A percentile compares a stretch with the other conserved stretches of the same genome.
phyloP scores from a whole-genome alignment of 176 grass and related monocot species.

The Dendrocalamus sinicus region DNA sequence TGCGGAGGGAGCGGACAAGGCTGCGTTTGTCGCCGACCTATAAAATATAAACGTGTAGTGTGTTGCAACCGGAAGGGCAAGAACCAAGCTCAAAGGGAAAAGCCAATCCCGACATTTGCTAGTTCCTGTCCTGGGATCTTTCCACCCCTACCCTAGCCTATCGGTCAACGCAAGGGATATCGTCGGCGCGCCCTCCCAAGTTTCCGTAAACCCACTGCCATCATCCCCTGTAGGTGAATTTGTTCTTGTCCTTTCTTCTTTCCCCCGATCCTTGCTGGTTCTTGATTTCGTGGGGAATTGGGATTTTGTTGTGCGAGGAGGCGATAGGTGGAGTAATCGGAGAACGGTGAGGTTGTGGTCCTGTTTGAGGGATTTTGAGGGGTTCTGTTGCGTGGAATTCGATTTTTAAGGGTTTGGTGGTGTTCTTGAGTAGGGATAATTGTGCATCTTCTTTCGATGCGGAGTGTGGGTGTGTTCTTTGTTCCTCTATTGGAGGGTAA shows the following conservation, averaged over 20 bases:
- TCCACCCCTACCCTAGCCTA: not conserved
- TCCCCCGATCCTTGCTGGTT: not conserved
- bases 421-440: not conserved
- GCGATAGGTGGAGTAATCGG: not conserved
- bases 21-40: not conserved
- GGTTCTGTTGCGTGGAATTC: not conserved
- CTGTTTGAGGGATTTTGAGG: not conserved
- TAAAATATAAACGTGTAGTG: slow-evolving; percentile 17
- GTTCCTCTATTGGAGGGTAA: not conserved
- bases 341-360: slow-evolving; percentile 26
- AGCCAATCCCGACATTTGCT: not conserved
- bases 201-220: not conserved
- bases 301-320: not conserved
- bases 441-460: not conserved
- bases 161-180: slow-evolving; percentile 26
- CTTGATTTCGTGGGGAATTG: not conserved
- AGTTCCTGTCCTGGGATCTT: not conserved
- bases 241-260: not conserved
- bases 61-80: not conserved
- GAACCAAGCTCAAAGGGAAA: not conserved
- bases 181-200: not conserved
- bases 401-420: not conserved
- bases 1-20: not conserved
- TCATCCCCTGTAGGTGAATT: not conserved
- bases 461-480: not conserved